Percentiles rank a stretch among this genome's conserved stretches.
These are phyloP conservation scores for Eucalyptus sp. DNA, from an alignment of 345 rosid species.

Conservation along the genomic window DNA sequence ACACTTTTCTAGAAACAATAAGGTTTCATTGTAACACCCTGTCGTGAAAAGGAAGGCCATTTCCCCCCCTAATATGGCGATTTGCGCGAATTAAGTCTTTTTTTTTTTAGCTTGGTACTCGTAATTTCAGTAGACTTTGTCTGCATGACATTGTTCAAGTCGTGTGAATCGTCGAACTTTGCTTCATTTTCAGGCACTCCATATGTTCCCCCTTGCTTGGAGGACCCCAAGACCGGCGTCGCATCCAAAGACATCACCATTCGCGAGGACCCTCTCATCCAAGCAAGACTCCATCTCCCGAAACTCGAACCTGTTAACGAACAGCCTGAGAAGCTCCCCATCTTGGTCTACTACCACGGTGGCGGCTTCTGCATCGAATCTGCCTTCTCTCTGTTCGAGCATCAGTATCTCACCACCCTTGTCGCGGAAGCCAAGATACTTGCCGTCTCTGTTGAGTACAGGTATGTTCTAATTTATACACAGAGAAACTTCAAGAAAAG, in stretches of 20 bases:
- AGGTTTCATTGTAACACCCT: neutral
- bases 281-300: slow-evolving; percentile 19
- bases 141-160: neutral
- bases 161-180: neutral
- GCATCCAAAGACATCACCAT: slow-evolving; percentile 18
- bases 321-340: slow-evolving; percentile 3
- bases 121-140: neutral
- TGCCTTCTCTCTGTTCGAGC: slow-evolving; percentile 7
- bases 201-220: slow-evolving; percentile 2
- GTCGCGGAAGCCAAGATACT: slow-evolving; percentile 9
- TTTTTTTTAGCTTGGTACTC: neutral
- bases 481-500: neutral
- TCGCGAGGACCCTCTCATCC: slow-evolving; percentile 1
- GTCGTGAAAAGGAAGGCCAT: neutral
- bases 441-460: slow-evolving; percentile 21
- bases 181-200: neutral
- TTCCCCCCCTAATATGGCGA: neutral
- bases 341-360: slow-evolving; percentile 19
- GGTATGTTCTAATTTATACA: neutral
- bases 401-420: slow-evolving; percentile 2
- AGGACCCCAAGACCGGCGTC: slow-evolving; percentile 6
- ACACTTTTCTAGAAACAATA: neutral
- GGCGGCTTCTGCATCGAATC: slow-evolving; percentile 15
- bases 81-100: neutral
- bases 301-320: neutral